Evolutionary conservation across 2,329 filamentous ascomycete species (phyloP), one percentile per base, ranked within the genome.

Genomic region (Fusarium xyrophilum): DNA sequence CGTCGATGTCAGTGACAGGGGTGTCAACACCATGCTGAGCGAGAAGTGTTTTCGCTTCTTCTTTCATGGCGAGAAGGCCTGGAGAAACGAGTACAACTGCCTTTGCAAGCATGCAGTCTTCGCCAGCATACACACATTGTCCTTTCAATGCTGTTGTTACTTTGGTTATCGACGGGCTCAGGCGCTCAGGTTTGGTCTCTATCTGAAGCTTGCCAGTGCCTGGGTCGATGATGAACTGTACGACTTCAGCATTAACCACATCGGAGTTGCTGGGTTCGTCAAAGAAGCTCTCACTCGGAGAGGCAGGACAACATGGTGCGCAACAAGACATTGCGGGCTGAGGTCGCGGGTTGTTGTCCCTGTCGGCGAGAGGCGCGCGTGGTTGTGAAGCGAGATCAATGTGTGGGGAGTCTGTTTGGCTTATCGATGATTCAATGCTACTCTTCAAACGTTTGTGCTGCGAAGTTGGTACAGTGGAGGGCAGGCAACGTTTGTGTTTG

Each of bases 51-150:
- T 80, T 77, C 0, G 77, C 77, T 9, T 83, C 71, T 7, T 33
- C 14, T 67, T 75, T 50, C 23, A 25, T 76, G 1, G 71, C 60
- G 15, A 81, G 72, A 19, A 85, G 78, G 51, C 78, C 81, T 0
- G 81, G 80, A 0, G 82, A 77, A 4, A 86, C 72, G 3, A 86
- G 64, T 33, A 86, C 68, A 0, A 74, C 72, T 36, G 68, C 77
- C 19, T 74, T 75, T 1, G 72, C 67, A 25, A 87, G 69, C 3
- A 75, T 71, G 61, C 85, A 86, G 12, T 74, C 56, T 1, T 67
- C 42, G 7, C 75, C 74, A 12, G 73, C 75, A 36, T 78, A 75
- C 3, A 65, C 63, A 61, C 83, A 85, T 17, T 15, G 36, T 17
- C 30, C 23, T n/a, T 23, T 19, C 14, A 28, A 33, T 15, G 30